Evolutionary conservation across 306 rosid genomes (phyloP).

Genomic region (Amphicarpaea edgeworthii): DNA sequence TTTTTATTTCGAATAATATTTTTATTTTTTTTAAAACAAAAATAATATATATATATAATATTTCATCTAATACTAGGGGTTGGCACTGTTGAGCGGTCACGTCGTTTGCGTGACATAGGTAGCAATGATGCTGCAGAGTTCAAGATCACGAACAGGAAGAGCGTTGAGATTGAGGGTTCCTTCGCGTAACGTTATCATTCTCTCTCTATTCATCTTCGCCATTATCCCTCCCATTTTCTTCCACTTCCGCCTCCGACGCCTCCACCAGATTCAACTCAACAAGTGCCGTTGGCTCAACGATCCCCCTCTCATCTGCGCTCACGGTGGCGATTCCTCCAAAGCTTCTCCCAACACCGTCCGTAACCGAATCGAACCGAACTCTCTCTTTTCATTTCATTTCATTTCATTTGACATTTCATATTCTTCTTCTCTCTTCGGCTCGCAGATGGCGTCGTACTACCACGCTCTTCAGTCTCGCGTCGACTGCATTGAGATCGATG

Average conservation of each 20-base stretch:
- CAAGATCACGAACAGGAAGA: not conserved
- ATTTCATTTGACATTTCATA: too few species aligned
- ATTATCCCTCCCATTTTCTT: slow-evolving; percentile 78
- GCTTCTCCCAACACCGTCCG: slow-evolving; percentile 84
- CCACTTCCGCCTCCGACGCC: slow-evolving; percentile 69
- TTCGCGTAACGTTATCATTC: slow-evolving; percentile 50
- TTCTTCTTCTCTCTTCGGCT: not conserved
- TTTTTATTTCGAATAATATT: too few species aligned
- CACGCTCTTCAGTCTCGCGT: slow-evolving; percentile 70
- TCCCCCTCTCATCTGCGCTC: slow-evolving; percentile 93
- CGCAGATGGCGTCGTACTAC: slow-evolving; percentile 76
- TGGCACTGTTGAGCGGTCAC: too few species aligned
- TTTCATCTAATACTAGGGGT: too few species aligned
- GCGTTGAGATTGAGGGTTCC: slow-evolving; percentile 48
- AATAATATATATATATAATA: too few species aligned
- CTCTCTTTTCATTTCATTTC: not conserved
- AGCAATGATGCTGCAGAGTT: not conserved
- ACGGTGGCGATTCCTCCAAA: slow-evolving; percentile 84
- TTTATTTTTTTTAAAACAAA: too few species aligned
- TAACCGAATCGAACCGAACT: too few species aligned
- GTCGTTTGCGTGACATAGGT: too few species aligned
- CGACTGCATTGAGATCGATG: slow-evolving; percentile 91
- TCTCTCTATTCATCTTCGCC: slow-evolving; percentile 59
- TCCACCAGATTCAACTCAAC: slow-evolving; percentile 63
- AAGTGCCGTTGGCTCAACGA: slow-evolving; percentile 71